Conservation (phyloP, 306 rosid genomes). For the Mimosa bimucronata region DNA sequence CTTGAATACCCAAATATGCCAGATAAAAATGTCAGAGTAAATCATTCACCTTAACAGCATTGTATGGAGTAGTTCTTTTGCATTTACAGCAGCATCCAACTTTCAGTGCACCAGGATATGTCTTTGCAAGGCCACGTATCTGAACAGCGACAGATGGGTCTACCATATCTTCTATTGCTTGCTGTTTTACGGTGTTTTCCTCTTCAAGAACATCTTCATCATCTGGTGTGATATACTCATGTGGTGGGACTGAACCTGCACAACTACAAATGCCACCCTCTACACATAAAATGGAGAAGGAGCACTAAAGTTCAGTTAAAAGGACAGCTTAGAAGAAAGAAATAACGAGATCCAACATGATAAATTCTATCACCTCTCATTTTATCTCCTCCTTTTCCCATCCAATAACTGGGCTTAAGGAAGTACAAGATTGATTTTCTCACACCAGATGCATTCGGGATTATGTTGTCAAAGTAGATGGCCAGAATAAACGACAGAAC, state of each 20-base stretch:
- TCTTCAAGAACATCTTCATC: slow-evolving; percentile 90
- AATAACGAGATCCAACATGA: slow-evolving; percentile 27
- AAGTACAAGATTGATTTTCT: slow-evolving; percentile 77
- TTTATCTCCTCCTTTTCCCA: slow-evolving; percentile 73
- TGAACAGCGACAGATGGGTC: slow-evolving; percentile 77
- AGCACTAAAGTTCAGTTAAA: slow-evolving; percentile 29
- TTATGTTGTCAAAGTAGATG: slow-evolving; percentile 83
- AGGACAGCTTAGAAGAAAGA: slow-evolving; percentile 28
- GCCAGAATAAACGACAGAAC: slow-evolving; percentile 80
- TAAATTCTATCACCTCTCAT: slow-evolving; percentile 57
- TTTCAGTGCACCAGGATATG: slow-evolving; percentile 62
- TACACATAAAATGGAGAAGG: slow-evolving; percentile 32
- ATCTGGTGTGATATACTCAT: slow-evolving; percentile 60
- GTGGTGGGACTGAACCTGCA: slow-evolving; percentile 50
- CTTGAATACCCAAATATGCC: slow-evolving; percentile 16
- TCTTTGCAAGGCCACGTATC: slow-evolving; percentile 77
- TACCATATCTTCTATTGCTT: slow-evolving; percentile 45
- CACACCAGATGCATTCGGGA: slow-evolving; percentile 87
- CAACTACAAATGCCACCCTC: slow-evolving; percentile 88
- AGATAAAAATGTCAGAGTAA: slow-evolving; percentile 28
- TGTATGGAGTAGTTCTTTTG: slow-evolving; percentile 57
- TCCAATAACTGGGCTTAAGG: slow-evolving; percentile 74
- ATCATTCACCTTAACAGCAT: slow-evolving; percentile 76
- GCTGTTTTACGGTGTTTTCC: slow-evolving; percentile 69
- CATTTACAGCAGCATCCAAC: slow-evolving; percentile 63